Conservation (phyloP, 2,329 filamentous ascomycete species). For the Ophiobolus disseminans region DNA sequence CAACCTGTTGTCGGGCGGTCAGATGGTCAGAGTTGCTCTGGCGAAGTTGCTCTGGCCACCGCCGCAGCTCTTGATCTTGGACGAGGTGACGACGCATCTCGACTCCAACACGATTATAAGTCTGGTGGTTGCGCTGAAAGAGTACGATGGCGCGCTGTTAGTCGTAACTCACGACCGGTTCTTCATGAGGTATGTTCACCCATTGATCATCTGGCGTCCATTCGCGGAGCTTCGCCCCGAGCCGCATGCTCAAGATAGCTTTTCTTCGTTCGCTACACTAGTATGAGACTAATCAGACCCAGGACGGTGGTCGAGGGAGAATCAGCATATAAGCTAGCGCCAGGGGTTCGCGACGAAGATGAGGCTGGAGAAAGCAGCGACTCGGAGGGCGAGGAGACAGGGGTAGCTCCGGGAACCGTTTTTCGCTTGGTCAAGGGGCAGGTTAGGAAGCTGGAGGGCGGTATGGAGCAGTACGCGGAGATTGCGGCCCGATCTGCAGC, state of each 20-base stretch:
- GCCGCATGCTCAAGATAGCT: background rate
- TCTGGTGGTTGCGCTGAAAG: conserved; percentile 68
- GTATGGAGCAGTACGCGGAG: conserved; percentile 49
- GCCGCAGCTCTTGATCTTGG: conserved; percentile 76
- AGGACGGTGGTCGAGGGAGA: conserved; percentile 72
- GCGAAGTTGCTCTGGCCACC: conserved; percentile 71
- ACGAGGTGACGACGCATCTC: conserved; percentile 85
- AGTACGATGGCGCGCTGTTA: conserved; percentile 76
- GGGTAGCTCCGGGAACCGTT: conserved; percentile 51
- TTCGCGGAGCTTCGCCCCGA: background rate
- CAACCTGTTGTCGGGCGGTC: conserved; percentile 77
- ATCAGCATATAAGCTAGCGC: conserved; percentile 48
- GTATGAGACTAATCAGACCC: conserved; percentile 18
- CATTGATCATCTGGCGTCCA: background rate
- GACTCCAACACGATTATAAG: conserved; percentile 82
- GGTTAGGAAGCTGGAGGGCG: conserved; percentile 45
- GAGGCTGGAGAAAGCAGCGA: conserved; percentile 54
- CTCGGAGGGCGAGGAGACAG: conserved; percentile 54
- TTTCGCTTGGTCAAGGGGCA: conserved; percentile 46
- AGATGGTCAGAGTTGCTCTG: conserved; percentile 70
- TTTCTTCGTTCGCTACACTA: conserved; percentile 6
- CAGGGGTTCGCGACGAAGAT: conserved; percentile 49
- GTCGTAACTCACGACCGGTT: conserved; percentile 84
- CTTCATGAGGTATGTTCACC: conserved; percentile 66
- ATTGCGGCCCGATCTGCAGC: conserved; percentile 43